Evolutionary conservation across 2,329 filamentous ascomycete genomes (phyloP), one percentile per base, ranked within the genome.

Genomic region (Thyridium curvatum): DNA sequence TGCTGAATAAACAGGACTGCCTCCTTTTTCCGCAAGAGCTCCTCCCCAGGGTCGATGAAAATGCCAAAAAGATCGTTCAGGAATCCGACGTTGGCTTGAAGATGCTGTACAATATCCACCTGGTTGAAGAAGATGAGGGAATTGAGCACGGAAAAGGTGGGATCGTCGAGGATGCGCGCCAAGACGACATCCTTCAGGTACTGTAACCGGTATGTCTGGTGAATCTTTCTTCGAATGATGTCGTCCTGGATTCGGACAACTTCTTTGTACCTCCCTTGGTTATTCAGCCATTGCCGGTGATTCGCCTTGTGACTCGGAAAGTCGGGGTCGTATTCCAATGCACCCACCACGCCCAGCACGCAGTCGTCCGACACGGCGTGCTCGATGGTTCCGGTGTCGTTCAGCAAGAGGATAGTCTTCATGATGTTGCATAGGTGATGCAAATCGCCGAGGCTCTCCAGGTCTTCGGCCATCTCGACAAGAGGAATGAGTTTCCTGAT

Each of bases 121-220:
- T 98, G 93, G 65, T 97, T 93, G 72, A 94, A 98, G 68, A 96
- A 98, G 50, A 98, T 98, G 51, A 97, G 76, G 37, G 89, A 95
- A 64, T 97, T 98, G 47, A 98, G 80, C 18, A 97, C 90, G 17
- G 88, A 94, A 61, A 97, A 98, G 15, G 93, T 98, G 36, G 91
- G 91, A 59, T 98, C 93, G 62, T 98, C 93, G 44, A 98, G 74
- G 46, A 98, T 97, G 46, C 93, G 81, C 21, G 93, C 93, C 32
- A 98, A 75, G 1, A 97, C 91, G n/a, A 98, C 93, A 54, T 98
- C 93, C 61, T 97, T 98, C 39, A 98, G 74, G 58, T 98, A 98
- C 56, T 95, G 90, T 28, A 98, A 68, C 30, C 93, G 86, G 66
- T 96, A 96, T 1, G 93, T 97, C 60, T 90, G 88, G 56, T 96